Evolutionary conservation across 1,139 yeast species (phyloP).

Genomic region (Barnettozyma hawaiiensis): DNA sequence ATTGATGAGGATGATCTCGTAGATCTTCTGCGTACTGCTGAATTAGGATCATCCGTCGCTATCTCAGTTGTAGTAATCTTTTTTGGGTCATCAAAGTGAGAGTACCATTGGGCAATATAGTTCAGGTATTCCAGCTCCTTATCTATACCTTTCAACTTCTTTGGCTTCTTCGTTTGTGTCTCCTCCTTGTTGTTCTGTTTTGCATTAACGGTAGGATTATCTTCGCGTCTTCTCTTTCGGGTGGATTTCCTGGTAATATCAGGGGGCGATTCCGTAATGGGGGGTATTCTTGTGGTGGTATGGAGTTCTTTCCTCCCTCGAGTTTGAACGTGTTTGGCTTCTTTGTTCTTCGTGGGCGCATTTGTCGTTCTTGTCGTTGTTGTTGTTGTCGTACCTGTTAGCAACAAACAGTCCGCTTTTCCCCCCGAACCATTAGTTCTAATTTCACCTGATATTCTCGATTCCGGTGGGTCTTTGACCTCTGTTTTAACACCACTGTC

Average conservation of each 20-base stretch:
- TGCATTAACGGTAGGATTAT: background rate
- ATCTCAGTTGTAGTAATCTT: background rate
- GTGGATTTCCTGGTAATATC: background rate
- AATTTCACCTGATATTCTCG: background rate
- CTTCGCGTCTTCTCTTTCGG: background rate
- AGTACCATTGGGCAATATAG: conserved; percentile 1
- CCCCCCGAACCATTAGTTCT: background rate
- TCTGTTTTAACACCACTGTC: background rate
- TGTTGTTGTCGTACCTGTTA: background rate
- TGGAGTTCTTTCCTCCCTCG: background rate
- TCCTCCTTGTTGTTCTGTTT: background rate
- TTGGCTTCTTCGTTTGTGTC: background rate
- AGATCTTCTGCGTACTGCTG: background rate
- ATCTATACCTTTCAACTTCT: background rate
- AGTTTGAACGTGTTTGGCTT: background rate
- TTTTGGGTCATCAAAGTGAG: conserved; percentile 1
- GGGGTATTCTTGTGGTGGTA: background rate
- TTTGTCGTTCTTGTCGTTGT: background rate
- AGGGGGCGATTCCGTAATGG: background rate
- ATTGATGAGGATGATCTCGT: background rate
- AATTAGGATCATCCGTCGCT: background rate
- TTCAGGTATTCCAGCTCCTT: background rate
- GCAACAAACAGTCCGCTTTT: too few species aligned
- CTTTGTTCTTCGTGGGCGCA: background rate
- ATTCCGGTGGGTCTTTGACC: background rate